Percentiles rank a stretch among this genome's conserved stretches.
Evolutionary conservation across 192 early-diverging fungal genomes (phyloP).

Genomic region (Linnemannia elongata): DNA sequence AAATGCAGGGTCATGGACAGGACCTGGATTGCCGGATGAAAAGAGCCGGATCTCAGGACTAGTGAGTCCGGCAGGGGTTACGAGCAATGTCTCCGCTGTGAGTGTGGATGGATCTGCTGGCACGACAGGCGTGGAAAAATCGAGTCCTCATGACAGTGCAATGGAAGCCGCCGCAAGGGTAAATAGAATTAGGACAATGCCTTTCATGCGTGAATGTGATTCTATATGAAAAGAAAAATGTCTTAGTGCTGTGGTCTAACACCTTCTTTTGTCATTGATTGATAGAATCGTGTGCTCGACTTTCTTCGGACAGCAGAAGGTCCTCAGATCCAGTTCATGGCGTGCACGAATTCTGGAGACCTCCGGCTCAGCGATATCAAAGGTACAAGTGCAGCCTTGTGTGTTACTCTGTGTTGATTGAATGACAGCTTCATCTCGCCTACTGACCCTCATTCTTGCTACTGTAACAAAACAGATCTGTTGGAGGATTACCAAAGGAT

Average conservation of each 20-base stretch:
- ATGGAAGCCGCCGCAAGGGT: constrained; percentile 25
- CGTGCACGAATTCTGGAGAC: constrained; percentile 36
- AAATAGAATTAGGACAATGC: background rate
- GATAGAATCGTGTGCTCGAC: constrained; percentile 24
- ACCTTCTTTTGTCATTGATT: background rate
- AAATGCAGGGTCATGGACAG: background rate
- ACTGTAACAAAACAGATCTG: constrained; percentile 18
- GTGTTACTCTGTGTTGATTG: background rate
- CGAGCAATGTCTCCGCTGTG: constrained; percentile 24
- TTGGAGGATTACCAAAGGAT: constrained; percentile 50
- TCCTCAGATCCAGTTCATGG: constrained; percentile 50
- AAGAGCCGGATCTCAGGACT: background rate
- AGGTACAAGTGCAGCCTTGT: background rate
- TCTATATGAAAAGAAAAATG: background rate
- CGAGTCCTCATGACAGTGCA: constrained; percentile 14
- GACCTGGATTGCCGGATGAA: background rate
- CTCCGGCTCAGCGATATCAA: constrained; percentile 45
- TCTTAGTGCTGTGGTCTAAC: background rate
- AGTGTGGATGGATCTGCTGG: constrained; percentile 19
- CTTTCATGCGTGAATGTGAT: background rate
- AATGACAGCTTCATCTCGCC: background rate
- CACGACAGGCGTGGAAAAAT: background rate
- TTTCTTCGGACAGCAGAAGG: constrained; percentile 18
- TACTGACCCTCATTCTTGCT: background rate
- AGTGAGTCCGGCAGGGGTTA: constrained; percentile 31